Evolutionary conservation across 2,329 filamentous ascomycete genomes (phyloP).

Genomic region (Lojkania enalia): DNA sequence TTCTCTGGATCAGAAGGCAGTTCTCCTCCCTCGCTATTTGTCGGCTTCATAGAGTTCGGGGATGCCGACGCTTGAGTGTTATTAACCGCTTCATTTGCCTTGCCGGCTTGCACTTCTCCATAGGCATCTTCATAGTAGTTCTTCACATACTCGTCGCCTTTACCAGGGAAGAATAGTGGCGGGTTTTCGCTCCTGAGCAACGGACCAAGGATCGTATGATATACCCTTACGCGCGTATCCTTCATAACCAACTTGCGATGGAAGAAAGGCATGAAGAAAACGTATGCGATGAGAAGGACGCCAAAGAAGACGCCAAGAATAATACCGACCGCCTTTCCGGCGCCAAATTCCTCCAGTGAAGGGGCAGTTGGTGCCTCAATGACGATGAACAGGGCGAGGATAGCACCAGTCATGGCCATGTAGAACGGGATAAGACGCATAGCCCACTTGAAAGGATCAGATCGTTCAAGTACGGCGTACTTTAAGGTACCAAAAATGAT

Average conservation of each 20-base stretch:
- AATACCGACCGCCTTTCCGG: conserved; percentile 33
- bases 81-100: conserved; percentile 19
- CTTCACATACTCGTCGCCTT: conserved; percentile 42
- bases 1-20: conserved; percentile 16
- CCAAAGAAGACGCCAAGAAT: conserved; percentile 32
- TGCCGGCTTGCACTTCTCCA: conserved; percentile 26
- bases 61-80: conserved; percentile 9
- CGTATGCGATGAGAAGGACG: conserved; percentile 23
- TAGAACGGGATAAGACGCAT: conserved; percentile 55
- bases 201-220: conserved; percentile 42
- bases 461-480: conserved; percentile 54
- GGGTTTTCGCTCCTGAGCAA: conserved; percentile 45
- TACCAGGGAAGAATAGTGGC: conserved; percentile 47
- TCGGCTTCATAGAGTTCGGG: conserved; percentile 5
- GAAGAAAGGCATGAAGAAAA: conserved; percentile 36
- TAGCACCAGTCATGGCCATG: conserved; percentile 52
- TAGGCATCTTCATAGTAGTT: conserved; percentile 47
- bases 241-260: conserved; percentile 31
- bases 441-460: conserved; percentile 54
- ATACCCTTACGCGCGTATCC: conserved; percentile 29
- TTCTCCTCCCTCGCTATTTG: conserved; percentile 4
- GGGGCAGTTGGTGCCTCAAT: conserved; percentile 47
- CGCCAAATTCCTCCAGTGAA: conserved; percentile 34
- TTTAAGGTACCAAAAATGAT: conserved; percentile 56
- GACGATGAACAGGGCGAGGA: conserved; percentile 63